phyloP scores from a whole-genome alignment of 2,329 filamentous ascomycete species.

The Fusarium sp. region DNA sequence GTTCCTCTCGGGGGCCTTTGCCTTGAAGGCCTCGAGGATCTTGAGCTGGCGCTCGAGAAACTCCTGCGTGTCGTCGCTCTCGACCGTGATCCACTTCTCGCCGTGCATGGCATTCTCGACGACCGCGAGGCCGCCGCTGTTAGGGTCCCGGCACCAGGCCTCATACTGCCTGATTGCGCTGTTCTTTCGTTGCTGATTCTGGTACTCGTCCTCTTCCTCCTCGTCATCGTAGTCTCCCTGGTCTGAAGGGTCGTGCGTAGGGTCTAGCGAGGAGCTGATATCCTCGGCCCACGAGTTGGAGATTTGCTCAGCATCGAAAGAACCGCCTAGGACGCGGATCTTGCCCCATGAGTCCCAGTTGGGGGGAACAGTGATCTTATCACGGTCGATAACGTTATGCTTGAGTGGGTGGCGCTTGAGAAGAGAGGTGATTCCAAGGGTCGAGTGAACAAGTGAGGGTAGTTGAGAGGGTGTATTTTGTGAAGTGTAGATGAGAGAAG shows the following conservation, averaged over 20 bases:
- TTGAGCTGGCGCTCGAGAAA: slow-evolving; percentile 83
- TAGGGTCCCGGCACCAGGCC: slow-evolving; percentile 81
- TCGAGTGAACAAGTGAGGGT: slow-evolving; percentile 84
- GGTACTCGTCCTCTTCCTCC: slow-evolving; percentile 33
- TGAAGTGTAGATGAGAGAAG: slow-evolving; percentile 86
- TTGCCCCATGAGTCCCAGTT: slow-evolving; percentile 99
- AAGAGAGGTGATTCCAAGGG: slow-evolving; percentile 85
- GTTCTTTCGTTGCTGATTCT: slow-evolving; percentile 52
- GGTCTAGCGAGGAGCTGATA: slow-evolving; percentile 68
- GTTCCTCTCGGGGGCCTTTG: slow-evolving; percentile 64
- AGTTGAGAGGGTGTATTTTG: slow-evolving; percentile 82
- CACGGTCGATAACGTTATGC: slow-evolving; percentile 91
- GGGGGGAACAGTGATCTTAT: slow-evolving; percentile 92
- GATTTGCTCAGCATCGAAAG: slow-evolving; percentile 89
- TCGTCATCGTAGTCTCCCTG: slow-evolving; percentile 39
- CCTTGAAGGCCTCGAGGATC: slow-evolving; percentile 74
- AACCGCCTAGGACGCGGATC: slow-evolving; percentile 90
- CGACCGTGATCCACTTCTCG: slow-evolving; percentile 49
- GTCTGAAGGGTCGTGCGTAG: slow-evolving; percentile 42
- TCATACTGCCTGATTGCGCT: slow-evolving; percentile 81
- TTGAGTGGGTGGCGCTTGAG: slow-evolving; percentile 83
- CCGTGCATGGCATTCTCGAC: slow-evolving; percentile 55
- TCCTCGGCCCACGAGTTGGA: slow-evolving; percentile 89
- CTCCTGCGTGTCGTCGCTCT: slow-evolving; percentile 74
- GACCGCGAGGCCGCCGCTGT: slow-evolving; percentile 65